Evolutionary conservation across 371 early-diverging fungal species (phyloP).

Genomic region (Chytridium lagenaria): DNA sequence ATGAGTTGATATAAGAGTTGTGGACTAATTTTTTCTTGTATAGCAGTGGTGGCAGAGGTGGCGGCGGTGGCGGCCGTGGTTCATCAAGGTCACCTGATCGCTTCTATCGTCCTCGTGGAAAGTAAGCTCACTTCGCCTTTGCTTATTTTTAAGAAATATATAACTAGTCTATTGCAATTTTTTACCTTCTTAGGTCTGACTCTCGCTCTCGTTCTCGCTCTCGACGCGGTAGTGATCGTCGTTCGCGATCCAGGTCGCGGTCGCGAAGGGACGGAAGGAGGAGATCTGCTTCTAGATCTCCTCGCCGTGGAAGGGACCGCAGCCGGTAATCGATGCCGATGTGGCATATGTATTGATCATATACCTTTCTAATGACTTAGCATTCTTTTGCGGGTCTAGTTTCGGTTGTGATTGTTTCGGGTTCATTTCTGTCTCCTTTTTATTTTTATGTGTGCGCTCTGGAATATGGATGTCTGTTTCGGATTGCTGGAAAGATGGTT

Average conservation of each 20-base stretch:
- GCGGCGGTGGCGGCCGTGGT: too few relatives aligned
- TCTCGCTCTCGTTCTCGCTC: constrained; percentile 25
- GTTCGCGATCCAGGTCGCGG: constrained; percentile 10
- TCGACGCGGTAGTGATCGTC: constrained; percentile 7
- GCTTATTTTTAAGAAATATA: too few relatives aligned
- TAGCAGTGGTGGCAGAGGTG: too few relatives aligned
- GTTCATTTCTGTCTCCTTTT: background rate
- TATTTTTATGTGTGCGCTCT: background rate
- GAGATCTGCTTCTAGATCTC: constrained; percentile 6
- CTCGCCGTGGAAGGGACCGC: constrained; percentile 10
- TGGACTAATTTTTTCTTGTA: too few relatives aligned
- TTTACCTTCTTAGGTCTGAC: background rate
- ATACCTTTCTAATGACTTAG: too few relatives aligned
- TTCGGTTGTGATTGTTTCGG: too few relatives aligned
- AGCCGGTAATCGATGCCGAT: background rate
- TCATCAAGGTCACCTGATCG: constrained; percentile 17
- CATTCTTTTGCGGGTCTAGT: too few relatives aligned
- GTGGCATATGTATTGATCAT: too few relatives aligned
- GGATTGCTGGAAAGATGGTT: background rate
- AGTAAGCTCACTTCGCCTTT: constrained; percentile 11
- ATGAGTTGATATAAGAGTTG: background rate
- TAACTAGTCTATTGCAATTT: too few relatives aligned
- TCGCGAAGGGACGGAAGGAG: background rate
- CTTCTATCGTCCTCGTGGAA: constrained; percentile 9
- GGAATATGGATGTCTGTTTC: background rate